These are phyloP conservation scores for Ophiostoma ips DNA, from an alignment of 2,329 filamentous ascomycete species.

Conservation along the genomic window DNA sequence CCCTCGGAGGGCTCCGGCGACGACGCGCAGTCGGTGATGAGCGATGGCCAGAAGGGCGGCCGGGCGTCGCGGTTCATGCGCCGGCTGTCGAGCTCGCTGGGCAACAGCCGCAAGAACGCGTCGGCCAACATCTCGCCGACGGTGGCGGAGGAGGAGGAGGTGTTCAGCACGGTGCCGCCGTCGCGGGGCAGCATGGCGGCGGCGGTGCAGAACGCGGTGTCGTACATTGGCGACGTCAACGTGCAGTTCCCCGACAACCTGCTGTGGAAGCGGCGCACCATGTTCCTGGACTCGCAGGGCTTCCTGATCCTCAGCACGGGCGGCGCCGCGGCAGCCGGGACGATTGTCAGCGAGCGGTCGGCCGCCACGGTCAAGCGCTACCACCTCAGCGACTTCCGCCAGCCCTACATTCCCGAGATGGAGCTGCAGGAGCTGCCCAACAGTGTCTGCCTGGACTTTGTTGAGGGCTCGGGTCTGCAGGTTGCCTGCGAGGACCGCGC, in stretches of 20 bases:
- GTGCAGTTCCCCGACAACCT: conserved; percentile 94
- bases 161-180: conserved; percentile 12
- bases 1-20: conserved; percentile 34
- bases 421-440: conserved; percentile 88
- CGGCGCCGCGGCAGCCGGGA: conserved; percentile 32
- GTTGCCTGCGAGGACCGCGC: conserved; percentile 33
- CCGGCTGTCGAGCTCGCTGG: conserved; percentile 40
- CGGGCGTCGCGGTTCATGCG: conserved; percentile 45
- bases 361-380: conserved; percentile 53
- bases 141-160: conserved; percentile 33
- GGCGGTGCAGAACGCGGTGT: conserved; percentile 32
- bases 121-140: conserved; percentile 35
- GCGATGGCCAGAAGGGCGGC: conserved; percentile 20
- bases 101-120: conserved; percentile 30
- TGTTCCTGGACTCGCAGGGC: conserved; percentile 72
- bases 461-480: conserved; percentile 47
- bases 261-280: conserved; percentile 86
- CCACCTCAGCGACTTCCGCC: conserved; percentile 70
- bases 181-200: conserved; percentile 12
- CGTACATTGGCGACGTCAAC: conserved; percentile 79
- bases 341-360: conserved; percentile 32
- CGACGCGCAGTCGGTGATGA: conserved; percentile 19
- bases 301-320: conserved; percentile 67
- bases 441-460: conserved; percentile 52
- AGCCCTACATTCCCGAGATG: conserved; percentile 71